Base-by-base conservation (phyloP, 495 filamentous ascomycete species). In the Apodospora peruviana region DNA sequence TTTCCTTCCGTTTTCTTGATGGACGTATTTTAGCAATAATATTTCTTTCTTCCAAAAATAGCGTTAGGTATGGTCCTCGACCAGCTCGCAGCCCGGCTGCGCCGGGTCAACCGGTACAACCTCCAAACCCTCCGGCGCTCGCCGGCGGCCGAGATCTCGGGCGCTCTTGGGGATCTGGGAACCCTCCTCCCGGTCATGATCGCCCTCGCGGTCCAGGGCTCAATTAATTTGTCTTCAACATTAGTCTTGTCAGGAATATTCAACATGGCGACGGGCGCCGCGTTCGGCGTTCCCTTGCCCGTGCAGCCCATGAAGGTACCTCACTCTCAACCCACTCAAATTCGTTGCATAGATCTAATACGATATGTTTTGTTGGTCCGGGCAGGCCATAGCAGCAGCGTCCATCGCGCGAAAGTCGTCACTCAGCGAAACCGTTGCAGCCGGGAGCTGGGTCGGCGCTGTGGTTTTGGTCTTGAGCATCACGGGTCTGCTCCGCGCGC, bases 181-280 rank as follows among this genome's bases (percentile, higher is more conserved):
- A 96, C 90, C 3, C 80, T 97, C 22, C 80, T 97, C 8, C 91
- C 91, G 16, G 78, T 96, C 43, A 83, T 91, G 67, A 84, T 94
- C 48, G 87, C 90, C 2, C 81, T 96, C 3, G 81, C 89, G 0
- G 60, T 87, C 16, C 83, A 85, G 42, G 69, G 77, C 17, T 86
- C 83, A 1, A 87, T 97, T 52, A 85, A 85, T 25, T 80, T 97
- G 0, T 78, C 88, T 24, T 82, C 84, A 41, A 96, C 91, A 0
- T 77, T 97, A 1, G 78, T 96, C 4, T 94, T 96, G 64, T 86
- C 87, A 0, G 91, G 91, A 1, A 51, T 91, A 5, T 90, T 83
- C 57, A 97, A 97, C 57, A 81, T 97, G 43, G 48, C 83, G 4
- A 95, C 89, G 0, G 91, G 91, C 8, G 58, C 84, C 3, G 61